Conservation (phyloP, 257 asterid species). For the Primulina tabacum region DNA sequence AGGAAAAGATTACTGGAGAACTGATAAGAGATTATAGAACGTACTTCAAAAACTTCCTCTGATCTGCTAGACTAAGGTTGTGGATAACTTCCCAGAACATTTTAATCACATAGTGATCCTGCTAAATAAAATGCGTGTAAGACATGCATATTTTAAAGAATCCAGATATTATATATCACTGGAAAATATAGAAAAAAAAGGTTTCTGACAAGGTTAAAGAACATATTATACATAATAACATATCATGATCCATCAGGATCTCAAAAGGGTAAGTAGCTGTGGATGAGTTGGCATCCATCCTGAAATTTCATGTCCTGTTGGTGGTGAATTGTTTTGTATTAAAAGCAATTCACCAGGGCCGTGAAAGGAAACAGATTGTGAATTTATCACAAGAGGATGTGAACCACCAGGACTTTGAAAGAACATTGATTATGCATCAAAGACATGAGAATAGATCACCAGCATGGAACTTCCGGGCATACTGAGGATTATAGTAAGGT, state of each 20-base stretch:
- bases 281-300: slow-evolving; percentile 1
- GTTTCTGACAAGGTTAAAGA: background rate
- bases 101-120: slow-evolving; percentile 86
- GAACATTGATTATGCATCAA: background rate
- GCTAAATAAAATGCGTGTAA: slow-evolving; percentile 37
- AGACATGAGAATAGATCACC: background rate
- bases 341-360: too few species aligned
- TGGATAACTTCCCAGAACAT: slow-evolving; percentile 94
- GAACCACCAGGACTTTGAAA: too few species aligned
- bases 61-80: slow-evolving; percentile 69
- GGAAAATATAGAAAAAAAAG: background rate
- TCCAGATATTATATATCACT: slow-evolving; percentile 6
- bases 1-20: background rate
- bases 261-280: background rate
- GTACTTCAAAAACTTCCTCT: slow-evolving; percentile 84
- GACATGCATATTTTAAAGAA: slow-evolving; percentile 18
- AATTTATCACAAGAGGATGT: too few species aligned
- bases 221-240: slow-evolving; percentile 8
- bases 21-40: slow-evolving; percentile 27
- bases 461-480: background rate
- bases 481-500: background rate
- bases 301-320: background rate
- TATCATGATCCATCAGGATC: background rate
- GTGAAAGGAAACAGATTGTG: too few species aligned
- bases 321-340: background rate